Evolutionary conservation across 129 eudicot species (phyloP).

Genomic region (Flaveria sonorensis): DNA sequence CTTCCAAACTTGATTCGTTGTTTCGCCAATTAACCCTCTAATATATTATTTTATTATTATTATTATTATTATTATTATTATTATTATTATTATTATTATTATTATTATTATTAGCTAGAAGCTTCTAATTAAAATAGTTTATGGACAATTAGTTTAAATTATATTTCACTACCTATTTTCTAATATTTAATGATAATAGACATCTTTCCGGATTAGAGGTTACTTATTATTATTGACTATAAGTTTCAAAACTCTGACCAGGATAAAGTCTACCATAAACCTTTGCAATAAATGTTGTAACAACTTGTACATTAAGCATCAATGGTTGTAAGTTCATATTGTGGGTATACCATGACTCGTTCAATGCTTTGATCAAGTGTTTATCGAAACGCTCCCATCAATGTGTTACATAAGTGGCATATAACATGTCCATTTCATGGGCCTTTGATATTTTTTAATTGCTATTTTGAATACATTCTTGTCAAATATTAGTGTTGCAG

Average conservation of each 20-base stretch:
- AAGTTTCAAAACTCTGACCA: conserved; percentile 23
- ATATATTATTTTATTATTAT: too few species aligned
- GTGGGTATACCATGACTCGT: conserved; percentile 12
- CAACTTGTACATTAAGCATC: neutral
- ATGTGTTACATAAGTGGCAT: neutral
- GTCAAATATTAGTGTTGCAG: neutral
- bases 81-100: too few species aligned
- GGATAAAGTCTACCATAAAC: conserved; percentile 8
- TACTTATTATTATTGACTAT: neutral
- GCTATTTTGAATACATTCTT: neutral
- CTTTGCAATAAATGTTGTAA: conserved; percentile 6
- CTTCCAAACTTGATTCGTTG: too few species aligned
- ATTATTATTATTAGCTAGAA: too few species aligned
- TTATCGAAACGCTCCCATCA: conserved; percentile 18
- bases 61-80: too few species aligned
- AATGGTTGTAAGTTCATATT: neutral
- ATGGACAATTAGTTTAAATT: neutral
- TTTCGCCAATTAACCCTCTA: too few species aligned
- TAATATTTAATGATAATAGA: neutral
- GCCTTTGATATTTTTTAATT: neutral
- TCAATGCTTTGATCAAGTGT: conserved; percentile 23
- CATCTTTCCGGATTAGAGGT: neutral
- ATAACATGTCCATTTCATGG: conserved; percentile 17
- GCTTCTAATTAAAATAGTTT: neutral
- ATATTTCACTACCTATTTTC: neutral